Conservation (phyloP, 1,284 basidiomycete genomes). For the Fomitopsis betulina region DNA sequence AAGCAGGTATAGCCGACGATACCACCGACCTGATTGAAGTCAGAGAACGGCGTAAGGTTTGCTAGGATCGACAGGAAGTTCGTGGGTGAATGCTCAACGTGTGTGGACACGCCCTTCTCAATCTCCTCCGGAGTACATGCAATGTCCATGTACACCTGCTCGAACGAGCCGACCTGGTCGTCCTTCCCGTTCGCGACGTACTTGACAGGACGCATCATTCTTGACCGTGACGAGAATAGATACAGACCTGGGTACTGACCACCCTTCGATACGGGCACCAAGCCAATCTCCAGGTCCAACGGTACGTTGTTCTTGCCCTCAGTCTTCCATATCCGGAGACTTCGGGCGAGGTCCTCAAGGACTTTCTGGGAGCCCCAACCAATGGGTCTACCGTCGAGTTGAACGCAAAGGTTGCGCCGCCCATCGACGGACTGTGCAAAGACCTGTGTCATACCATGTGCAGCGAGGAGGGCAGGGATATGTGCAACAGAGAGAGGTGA, state of each 20-base stretch:
- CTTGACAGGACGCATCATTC: conserved; percentile 99
- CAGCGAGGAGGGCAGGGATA: conserved; percentile 78
- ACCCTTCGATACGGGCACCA: conserved; percentile 85
- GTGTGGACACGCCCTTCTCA: conserved; percentile 77
- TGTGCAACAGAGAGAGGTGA: conserved; percentile 71
- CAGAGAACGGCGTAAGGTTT: conserved; percentile 83
- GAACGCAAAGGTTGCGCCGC: conserved; percentile 79
- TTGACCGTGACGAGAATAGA: conserved; percentile 82
- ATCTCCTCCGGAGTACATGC: conserved; percentile 91
- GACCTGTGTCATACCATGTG: conserved; percentile 93
- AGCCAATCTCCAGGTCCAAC: conserved; percentile 93
- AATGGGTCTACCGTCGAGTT: conserved; percentile 92
- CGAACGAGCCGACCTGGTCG: conserved; percentile 94
- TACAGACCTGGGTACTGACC: conserved; percentile 98
- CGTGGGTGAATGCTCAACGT: conserved; percentile 93
- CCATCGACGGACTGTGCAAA: conserved; percentile 81
- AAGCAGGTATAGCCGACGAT: neutral
- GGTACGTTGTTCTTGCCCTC: conserved; percentile 82
- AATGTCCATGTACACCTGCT: conserved; percentile 99
- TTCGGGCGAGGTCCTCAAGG: conserved; percentile 77
- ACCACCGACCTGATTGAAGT: conserved; percentile 86
- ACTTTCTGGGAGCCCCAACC: conserved; percentile 88
- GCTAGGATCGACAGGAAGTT: conserved; percentile 90
- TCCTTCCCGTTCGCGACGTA: conserved; percentile 82
- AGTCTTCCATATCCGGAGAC: conserved; percentile 94